phyloP scores from a whole-genome alignment of 345 rosid species.

The Eucalyptus sp. region DNA sequence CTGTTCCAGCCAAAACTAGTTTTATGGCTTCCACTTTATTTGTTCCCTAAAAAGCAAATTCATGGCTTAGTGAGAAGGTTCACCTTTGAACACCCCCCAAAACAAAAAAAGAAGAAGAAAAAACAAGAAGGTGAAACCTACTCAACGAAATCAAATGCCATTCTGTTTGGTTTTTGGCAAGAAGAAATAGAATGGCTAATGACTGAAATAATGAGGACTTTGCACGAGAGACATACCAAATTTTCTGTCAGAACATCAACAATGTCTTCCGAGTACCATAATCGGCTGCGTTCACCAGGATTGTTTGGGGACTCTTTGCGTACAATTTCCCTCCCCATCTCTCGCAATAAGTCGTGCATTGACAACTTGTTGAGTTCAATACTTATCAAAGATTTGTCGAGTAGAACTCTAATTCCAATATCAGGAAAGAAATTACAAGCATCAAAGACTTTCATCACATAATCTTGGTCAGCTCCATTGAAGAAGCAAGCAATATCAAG shows the following conservation, averaged over 20 bases:
- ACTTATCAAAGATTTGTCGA: constrained; percentile 3
- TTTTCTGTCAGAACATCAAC: constrained; percentile 4
- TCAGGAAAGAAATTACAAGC: constrained; percentile 6
- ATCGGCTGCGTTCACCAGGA: constrained; percentile 14
- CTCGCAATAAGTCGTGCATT: constrained; percentile 24
- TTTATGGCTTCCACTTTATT: constrained; percentile 11
- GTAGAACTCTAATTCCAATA: constrained; percentile 5
- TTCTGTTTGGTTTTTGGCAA: neutral
- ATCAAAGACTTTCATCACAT: neutral
- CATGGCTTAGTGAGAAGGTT: neutral
- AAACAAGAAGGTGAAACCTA: neutral
- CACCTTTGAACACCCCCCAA: too few species aligned
- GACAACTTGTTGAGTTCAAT: constrained; percentile 1
- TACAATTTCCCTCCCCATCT: constrained; percentile 23
- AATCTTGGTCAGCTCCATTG: neutral
- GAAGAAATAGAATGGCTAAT: neutral
- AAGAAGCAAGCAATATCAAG: constrained; percentile 19
- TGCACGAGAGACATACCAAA: neutral
- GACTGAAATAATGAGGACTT: neutral
- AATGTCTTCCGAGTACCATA: constrained; percentile 9
- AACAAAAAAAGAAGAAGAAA: too few species aligned
- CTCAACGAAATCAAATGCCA: neutral
- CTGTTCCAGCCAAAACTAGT: neutral
- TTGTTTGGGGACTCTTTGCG: constrained; percentile 9
- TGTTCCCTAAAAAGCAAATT: constrained; percentile 8